Percentiles rank a stretch among this genome's conserved stretches.
These are phyloP conservation scores for Penicillium sp. DNA, from an alignment of 2,329 filamentous ascomycete species.

Conservation along the genomic window DNA sequence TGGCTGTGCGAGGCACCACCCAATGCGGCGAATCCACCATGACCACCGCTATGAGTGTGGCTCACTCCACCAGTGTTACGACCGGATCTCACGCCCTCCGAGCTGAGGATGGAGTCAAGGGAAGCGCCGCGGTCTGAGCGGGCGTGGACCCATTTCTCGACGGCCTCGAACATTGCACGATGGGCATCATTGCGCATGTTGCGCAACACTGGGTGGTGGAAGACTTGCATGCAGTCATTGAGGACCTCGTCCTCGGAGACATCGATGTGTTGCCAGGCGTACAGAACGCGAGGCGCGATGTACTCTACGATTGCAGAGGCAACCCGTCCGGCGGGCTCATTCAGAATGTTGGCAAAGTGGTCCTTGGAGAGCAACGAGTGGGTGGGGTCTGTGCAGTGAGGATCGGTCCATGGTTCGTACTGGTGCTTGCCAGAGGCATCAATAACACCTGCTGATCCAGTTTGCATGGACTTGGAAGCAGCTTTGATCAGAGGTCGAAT, in stretches of 20 bases:
- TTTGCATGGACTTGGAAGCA: conserved; percentile 80
- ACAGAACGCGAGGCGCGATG: conserved; percentile 80
- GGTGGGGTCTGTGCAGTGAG: conserved; percentile 72
- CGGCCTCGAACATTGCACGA: conserved; percentile 81
- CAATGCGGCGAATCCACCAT: conserved; percentile 26
- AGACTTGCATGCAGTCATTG: conserved; percentile 75
- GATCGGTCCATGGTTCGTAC: conserved; percentile 76
- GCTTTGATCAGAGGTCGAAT: conserved; percentile 87
- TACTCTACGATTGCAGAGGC: conserved; percentile 79
- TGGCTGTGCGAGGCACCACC: conserved; percentile 23
- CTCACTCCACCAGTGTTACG: conserved; percentile 58
- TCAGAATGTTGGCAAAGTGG: conserved; percentile 77
- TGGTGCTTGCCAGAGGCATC: conserved; percentile 70
- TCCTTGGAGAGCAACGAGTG: conserved; percentile 83
- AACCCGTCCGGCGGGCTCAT: conserved; percentile 72
- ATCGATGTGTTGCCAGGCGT: conserved; percentile 86
- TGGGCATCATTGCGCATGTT: conserved; percentile 77
- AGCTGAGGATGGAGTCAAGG: conserved; percentile 73
- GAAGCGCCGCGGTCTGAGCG: conserved; percentile 64
- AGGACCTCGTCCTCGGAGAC: conserved; percentile 81
- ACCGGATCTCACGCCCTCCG: conserved; percentile 77
- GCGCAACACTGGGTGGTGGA: conserved; percentile 86
- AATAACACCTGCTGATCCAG: conserved; percentile 73
- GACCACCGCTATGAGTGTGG: conserved; percentile 35
- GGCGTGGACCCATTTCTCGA: conserved; percentile 75